Conservation (phyloP, 1,139 yeast genomes). For the Sugiyamaella neomexicana region DNA sequence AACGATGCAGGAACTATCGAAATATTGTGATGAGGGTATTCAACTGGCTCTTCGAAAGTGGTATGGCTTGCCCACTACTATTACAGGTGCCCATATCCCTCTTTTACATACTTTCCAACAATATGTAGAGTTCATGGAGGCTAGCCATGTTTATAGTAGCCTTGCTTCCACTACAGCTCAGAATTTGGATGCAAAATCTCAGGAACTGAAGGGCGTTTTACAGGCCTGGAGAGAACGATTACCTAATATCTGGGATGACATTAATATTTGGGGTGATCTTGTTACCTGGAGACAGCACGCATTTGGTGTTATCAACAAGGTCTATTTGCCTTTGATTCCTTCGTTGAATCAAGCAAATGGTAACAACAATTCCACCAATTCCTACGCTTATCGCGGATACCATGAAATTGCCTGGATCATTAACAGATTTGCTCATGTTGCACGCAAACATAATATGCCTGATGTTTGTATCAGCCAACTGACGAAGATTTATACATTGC, state of each 20-base stretch:
- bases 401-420: constrained; percentile 99
- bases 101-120: constrained; percentile 94
- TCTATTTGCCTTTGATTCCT: constrained; percentile 89
- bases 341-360: constrained; percentile 74
- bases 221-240: constrained; percentile 98
- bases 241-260: constrained; percentile 97
- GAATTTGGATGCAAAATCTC: constrained; percentile 87
- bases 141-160: constrained; percentile 89
- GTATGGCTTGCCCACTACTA: constrained; percentile 78
- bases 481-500: constrained; percentile 90
- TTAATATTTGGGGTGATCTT: constrained; percentile 94
- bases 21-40: constrained; percentile 92
- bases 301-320: constrained; percentile 93
- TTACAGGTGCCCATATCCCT: constrained; percentile 85
- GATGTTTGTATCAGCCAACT: constrained; percentile 93
- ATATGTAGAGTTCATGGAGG: constrained; percentile 96
- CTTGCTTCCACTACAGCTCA: constrained; percentile 88
- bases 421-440: constrained; percentile 97
- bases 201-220: constrained; percentile 87
- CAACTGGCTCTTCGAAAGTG: constrained; percentile 90
- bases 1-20: constrained; percentile 71
- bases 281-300: constrained; percentile 99
- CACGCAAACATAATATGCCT: constrained; percentile 93
- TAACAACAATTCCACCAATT: constrained; percentile 57
- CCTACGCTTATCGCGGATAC: constrained; percentile 94